Base-by-base conservation (phyloP, 371 early-diverging fungal genomes). In the Sporodiniella umbellata region DNA sequence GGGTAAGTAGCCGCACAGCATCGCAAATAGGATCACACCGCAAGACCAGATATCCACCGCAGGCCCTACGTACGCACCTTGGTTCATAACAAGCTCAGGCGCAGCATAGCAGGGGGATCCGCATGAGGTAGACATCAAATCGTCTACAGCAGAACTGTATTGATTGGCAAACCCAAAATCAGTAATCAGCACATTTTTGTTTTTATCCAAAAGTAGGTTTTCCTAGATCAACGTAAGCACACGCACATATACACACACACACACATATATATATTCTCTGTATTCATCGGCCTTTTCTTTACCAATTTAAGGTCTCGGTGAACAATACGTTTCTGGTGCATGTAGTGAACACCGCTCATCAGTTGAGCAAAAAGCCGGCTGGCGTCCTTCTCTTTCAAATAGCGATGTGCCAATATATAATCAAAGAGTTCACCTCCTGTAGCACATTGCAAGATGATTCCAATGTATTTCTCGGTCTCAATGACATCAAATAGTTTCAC, bases 161-260 rank as follows among this genome's bases (percentile, higher is more conserved):
- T 93, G 88, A 70, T 99, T 99, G 12, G 98, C 97, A 66, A 99
- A 96, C 3, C 99, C 99, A 86, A 99, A 99, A 62, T 99, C 99
- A 4, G 97, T 98, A 57, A 99, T 93, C 55, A 95, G 88, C 24
- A 99, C 88, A 68, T 91, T 90, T 39, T 91, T 79, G 59, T 92
- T 72, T 42, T 83, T 81, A 78, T 96, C 96, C 45, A 95, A 70
- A 44, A 96, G 64, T 51, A 96, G 64, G 62, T 96, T 98, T 78
- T 98, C 98, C 91, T 89, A 82, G 8, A 11, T 8, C 5, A 35
- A n/a, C n/a, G n/a, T n/a, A n/a, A n/a, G n/a, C n/a, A n/a, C n/a
- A n/a, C n/a, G n/a, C n/a, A n/a, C n/a, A n/a, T n/a, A n/a, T n/a
- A n/a, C n/a, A n/a, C n/a, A n/a, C n/a, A n/a, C n/a, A n/a, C n/a